These are phyloP conservation scores for Rhynchospora pubera DNA, from an alignment of 176 grass and related monocot genomes.

Conservation along the genomic window DNA sequence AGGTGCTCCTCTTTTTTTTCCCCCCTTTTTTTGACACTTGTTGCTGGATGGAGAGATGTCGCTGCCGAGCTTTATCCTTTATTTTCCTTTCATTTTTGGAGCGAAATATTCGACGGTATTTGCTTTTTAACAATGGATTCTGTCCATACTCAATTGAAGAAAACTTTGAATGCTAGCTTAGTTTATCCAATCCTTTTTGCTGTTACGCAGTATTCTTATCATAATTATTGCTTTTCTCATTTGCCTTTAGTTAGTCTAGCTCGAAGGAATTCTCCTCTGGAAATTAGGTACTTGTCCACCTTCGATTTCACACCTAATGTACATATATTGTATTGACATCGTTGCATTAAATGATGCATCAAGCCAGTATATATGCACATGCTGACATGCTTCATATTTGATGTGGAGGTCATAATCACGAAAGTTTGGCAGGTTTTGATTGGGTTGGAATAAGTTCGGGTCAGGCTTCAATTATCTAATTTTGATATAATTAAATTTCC, in stretches of 20 bases:
- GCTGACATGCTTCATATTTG: too few species aligned
- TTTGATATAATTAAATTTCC: too few species aligned
- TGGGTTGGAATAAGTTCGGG: too few species aligned
- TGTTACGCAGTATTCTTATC: background rate
- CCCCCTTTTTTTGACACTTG: background rate
- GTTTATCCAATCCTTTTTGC: background rate
- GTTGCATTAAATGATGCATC: background rate
- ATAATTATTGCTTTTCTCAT: background rate
- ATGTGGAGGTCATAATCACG: too few species aligned
- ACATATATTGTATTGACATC: background rate
- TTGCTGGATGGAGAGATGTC: conserved; percentile 12
- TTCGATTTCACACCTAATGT: background rate
- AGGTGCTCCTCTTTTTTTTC: background rate
- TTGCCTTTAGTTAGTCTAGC: background rate
- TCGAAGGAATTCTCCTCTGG: background rate
- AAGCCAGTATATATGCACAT: too few species aligned
- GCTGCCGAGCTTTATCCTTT: background rate
- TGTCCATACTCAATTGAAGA: conserved; percentile 15
- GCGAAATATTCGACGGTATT: conserved; percentile 1
- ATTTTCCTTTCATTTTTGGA: conserved; percentile 14
- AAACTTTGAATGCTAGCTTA: background rate
- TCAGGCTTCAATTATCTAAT: too few species aligned
- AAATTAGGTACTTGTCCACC: background rate
- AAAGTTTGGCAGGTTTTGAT: too few species aligned
- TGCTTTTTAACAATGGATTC: conserved; percentile 23